These are phyloP conservation scores for Dillenia suffruticosa DNA, from an alignment of 164 flowering plant genomes.

Conservation along the genomic window DNA sequence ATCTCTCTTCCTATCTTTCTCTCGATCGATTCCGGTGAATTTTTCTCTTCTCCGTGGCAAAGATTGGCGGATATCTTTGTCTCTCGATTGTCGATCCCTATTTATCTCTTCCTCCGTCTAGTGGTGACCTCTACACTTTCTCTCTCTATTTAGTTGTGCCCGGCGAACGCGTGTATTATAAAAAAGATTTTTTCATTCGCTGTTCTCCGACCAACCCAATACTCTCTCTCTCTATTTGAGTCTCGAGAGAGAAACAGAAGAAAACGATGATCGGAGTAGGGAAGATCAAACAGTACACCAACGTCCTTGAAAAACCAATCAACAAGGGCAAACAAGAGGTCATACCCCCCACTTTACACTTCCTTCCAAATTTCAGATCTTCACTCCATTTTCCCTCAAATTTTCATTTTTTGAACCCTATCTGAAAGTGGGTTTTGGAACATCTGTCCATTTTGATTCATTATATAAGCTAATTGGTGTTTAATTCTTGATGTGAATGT, in stretches of 20 bases:
- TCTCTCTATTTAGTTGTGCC: too few species aligned
- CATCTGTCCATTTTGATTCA: background rate
- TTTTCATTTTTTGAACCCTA: slow-evolving; percentile 3
- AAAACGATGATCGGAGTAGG: slow-evolving; percentile 84
- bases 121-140: too few species aligned
- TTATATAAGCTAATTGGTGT: background rate
- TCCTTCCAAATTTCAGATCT: background rate
- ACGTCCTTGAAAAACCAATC: slow-evolving; percentile 92
- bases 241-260: slow-evolving; percentile 1
- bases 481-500: slow-evolving; percentile 1
- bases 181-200: too few species aligned
- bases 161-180: too few species aligned
- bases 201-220: too few species aligned
- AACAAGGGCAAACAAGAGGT: slow-evolving; percentile 99
- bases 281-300: slow-evolving; percentile 88
- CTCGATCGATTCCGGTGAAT: too few species aligned
- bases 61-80: too few species aligned
- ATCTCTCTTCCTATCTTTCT: too few species aligned
- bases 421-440: background rate
- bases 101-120: too few species aligned
- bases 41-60: too few species aligned
- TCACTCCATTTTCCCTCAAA: background rate
- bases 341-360: background rate
- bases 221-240: too few species aligned
- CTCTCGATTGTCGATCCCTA: too few species aligned